Conservation (phyloP, 2,329 filamentous ascomycete species). For the Xylaria digitata region DNA sequence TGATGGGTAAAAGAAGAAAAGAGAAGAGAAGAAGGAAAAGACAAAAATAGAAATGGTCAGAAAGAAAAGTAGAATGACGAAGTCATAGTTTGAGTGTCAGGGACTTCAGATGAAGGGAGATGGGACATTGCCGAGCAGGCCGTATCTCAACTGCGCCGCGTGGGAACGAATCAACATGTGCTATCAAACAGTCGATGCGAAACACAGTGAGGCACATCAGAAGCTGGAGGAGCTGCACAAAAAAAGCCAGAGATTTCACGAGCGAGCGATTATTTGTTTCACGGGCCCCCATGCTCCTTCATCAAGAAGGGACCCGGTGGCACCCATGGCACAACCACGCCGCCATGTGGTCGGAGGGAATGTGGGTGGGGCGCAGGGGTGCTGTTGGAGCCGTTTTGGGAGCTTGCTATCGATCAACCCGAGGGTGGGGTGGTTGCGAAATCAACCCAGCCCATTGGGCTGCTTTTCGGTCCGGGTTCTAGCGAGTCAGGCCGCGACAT, state of each 20-base stretch:
- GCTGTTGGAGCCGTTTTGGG: slow-evolving; percentile 44
- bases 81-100: slow-evolving; percentile 34
- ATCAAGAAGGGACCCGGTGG: slow-evolving; percentile 40
- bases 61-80: slow-evolving; percentile 31
- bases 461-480: slow-evolving; percentile 47
- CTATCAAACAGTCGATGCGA: slow-evolving; percentile 21
- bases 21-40: background rate
- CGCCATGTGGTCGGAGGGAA: slow-evolving; percentile 49
- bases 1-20: background rate
- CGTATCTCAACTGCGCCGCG: slow-evolving; percentile 29
- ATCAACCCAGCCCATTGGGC: slow-evolving; percentile 47
- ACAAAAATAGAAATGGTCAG: slow-evolving; percentile 32
- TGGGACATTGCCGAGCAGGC: slow-evolving; percentile 27
- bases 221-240: slow-evolving; percentile 35
- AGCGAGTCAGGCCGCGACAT: slow-evolving; percentile 49
- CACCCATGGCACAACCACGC: slow-evolving; percentile 44
- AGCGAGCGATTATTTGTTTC: slow-evolving; percentile 42
- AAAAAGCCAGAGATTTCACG: slow-evolving; percentile 46
- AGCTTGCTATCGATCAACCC: slow-evolving; percentile 43
- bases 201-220: slow-evolving; percentile 24
- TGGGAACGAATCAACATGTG: slow-evolving; percentile 28
- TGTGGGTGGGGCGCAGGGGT: slow-evolving; percentile 45
- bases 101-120: slow-evolving; percentile 27
- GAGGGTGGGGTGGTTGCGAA: slow-evolving; percentile 45
- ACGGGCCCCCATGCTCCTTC: slow-evolving; percentile 40